These are phyloP conservation scores for Chaetomiaceae sp. DNA, from an alignment of 2,329 filamentous ascomycete genomes.

Conservation along the genomic window DNA sequence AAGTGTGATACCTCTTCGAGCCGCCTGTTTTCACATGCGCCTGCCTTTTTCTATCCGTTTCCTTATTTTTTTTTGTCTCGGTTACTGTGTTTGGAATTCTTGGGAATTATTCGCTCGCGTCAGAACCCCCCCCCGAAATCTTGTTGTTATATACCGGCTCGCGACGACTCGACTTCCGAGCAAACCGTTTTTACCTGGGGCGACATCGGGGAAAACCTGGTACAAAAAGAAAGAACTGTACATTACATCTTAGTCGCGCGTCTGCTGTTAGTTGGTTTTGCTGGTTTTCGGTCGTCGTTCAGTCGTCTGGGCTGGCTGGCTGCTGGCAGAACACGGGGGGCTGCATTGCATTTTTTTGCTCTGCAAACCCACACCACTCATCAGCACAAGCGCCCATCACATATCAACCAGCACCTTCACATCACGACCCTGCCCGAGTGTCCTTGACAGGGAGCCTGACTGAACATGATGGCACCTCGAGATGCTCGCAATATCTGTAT, in stretches of 20 bases:
- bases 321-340: conserved; percentile 29
- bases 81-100: conserved; percentile 23
- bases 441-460: conserved; percentile 17
- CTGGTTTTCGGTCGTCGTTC: conserved; percentile 36
- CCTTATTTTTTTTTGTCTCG: conserved; percentile 24
- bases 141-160: conserved; percentile 32
- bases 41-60: no score
- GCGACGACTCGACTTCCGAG: conserved; percentile 24
- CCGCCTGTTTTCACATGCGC: conserved; percentile 21
- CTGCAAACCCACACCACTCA: conserved; percentile 23
- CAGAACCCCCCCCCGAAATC: conserved; percentile 17
- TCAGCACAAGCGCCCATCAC: conserved; percentile 31
- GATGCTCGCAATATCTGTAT: conserved; percentile 14
- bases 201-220: conserved; percentile 35
- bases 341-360: conserved; percentile 23
- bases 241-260: conserved; percentile 48
- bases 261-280: conserved; percentile 37
- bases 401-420: conserved; percentile 25
- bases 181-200: conserved; percentile 30
- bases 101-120: conserved; percentile 24
- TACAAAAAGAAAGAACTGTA: conserved; percentile 45
- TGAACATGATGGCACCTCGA: conserved; percentile 16
- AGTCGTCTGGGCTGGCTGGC: conserved; percentile 36
- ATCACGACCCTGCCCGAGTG: conserved; percentile 11
- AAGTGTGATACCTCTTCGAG: conserved; percentile 30